Conservation (phyloP, 2,329 filamentous ascomycete genomes). For the Cercospora sp. region DNA sequence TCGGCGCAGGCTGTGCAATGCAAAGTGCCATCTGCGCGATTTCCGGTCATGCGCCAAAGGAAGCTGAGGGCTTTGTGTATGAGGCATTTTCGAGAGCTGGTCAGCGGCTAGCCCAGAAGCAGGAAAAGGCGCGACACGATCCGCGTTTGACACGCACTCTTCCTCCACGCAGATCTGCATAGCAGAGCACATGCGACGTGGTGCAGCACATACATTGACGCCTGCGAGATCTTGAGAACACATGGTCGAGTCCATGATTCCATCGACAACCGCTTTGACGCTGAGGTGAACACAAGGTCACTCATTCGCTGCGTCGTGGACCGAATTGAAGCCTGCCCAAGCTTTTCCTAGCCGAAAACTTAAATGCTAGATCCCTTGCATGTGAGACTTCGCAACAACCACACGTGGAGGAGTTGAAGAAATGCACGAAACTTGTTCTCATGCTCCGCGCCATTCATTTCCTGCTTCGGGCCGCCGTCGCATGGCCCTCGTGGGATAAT, state of each 20-base stretch:
- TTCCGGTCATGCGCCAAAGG: constrained; percentile 4
- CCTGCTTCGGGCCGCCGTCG: neutral
- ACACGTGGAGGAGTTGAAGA: neutral
- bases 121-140: neutral
- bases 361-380: neutral
- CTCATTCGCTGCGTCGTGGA: neutral
- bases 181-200: neutral
- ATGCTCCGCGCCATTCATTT: neutral
- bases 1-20: constrained; percentile 21
- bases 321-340: neutral
- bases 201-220: neutral
- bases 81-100: constrained; percentile 18
- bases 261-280: neutral
- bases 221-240: neutral
- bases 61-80: constrained; percentile 2
- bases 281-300: neutral
- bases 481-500: neutral
- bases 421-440: neutral
- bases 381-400: neutral
- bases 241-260: neutral
- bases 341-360: neutral
- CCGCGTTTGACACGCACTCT: neutral
- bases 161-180: neutral
- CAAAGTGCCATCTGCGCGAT: constrained; percentile 7
- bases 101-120: constrained; percentile 6